These are phyloP conservation scores for Penicillium fimorum DNA, from an alignment of 495 filamentous ascomycete species.

Conservation along the genomic window DNA sequence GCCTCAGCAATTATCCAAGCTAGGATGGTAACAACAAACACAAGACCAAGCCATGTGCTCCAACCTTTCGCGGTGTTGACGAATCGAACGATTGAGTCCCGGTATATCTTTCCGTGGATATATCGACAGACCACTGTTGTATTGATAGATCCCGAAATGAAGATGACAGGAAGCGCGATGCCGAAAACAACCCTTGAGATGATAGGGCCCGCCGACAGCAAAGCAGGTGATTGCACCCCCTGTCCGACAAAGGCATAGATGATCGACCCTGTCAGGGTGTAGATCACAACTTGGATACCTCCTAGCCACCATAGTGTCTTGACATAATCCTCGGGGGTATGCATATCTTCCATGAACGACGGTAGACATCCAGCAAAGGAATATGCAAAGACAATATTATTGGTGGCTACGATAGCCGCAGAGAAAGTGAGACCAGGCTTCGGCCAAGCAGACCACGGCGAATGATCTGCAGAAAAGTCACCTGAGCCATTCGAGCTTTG, in stretches of 20 bases:
- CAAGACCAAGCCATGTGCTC: constrained; percentile 55
- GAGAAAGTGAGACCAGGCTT: constrained; percentile 29
- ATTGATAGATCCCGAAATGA: constrained; percentile 62
- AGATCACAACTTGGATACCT: constrained; percentile 59
- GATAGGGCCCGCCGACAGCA: constrained; percentile 55
- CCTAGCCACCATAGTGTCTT: constrained; percentile 60
- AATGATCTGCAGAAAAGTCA: constrained; percentile 21
- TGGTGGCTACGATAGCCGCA: constrained; percentile 53
- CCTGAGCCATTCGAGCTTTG: constrained; percentile 29
- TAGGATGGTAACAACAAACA: constrained; percentile 51
- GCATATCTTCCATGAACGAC: constrained; percentile 69
- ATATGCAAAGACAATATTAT: constrained; percentile 67
- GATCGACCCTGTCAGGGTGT: constrained; percentile 61
- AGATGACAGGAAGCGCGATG: constrained; percentile 68
- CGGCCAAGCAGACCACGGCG: constrained; percentile 34
- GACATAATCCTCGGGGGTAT: constrained; percentile 57
- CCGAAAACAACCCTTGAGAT: constrained; percentile 69
- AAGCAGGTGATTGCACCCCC: constrained; percentile 61
- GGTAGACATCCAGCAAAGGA: constrained; percentile 62
- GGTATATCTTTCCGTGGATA: constrained; percentile 57
- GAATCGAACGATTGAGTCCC: constrained; percentile 49
- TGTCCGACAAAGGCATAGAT: constrained; percentile 68
- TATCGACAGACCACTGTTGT: constrained; percentile 57
- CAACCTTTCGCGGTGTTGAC: constrained; percentile 55
- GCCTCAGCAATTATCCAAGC: constrained; percentile 65